Evolutionary conservation across 768 basidiomycete species (phyloP), one percentile per base, ranked within the genome.

Genomic region (Pleurotus pulmonarius): DNA sequence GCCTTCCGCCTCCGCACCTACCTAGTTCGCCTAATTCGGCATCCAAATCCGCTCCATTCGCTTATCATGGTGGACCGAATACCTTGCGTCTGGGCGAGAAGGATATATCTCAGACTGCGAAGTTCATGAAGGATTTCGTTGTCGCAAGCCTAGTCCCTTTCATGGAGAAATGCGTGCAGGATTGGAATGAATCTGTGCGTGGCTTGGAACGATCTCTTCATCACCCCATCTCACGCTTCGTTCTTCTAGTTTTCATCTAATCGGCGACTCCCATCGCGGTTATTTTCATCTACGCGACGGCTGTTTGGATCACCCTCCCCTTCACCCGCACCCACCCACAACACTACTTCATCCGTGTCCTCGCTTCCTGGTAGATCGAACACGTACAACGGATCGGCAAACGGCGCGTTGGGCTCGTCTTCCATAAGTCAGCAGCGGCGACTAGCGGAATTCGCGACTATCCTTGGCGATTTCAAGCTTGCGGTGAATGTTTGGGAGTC

Each of bases 361-460:
- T 77, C 65, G 58, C 71, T 68, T 61, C 72, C 74, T 37, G 58
- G 65, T 62, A 68, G 70, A 37, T 70, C 68, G 64, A 75, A 9
- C 48, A 71, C 73, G 41, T 73, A 71, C 15, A 72, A 69, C n/a
- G 63, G 64, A 4, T 60, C 69, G 18, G 54, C 66, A 45, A 74
- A 60, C 59, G 64, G 56, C 39, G 59, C 57, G 44, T 43, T 45
- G 12, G 41, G 57, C 2, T 48, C 59, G 40, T 65, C 76, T 24
- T 78, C 81, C 5, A 83, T 83, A 5, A 78, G 86, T 4, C 91
- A 88, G 63, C 85, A 88, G 60, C 81, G 94, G 45, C 85, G 96
- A n/a, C 75, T 98, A 3, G 97, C 94, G 8, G 97, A 99, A 69
- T 95, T 98, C 72, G 87, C 93, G 7, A 97, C 97, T 16, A 83